Percentiles rank a stretch among this genome's conserved stretches.
Conservation (phyloP, 208 protist genomes). For the Trypanosoma theileri region DNA sequence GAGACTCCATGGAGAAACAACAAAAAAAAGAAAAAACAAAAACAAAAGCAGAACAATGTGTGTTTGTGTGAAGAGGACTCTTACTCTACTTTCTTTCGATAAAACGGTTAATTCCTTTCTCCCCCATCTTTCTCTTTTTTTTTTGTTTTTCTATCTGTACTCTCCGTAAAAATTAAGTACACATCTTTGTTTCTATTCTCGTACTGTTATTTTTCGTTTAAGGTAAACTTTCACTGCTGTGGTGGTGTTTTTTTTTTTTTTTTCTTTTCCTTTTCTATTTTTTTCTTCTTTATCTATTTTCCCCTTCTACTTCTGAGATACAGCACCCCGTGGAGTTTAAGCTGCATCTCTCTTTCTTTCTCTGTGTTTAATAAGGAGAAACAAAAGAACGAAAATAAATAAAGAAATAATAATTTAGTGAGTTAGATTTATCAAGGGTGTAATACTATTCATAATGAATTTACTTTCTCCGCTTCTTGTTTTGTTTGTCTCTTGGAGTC, state of each 20-base stretch:
- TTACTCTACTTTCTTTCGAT: background rate
- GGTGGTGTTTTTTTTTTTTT: background rate
- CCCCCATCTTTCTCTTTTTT: constrained; percentile 7
- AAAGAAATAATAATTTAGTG: background rate
- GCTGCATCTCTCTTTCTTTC: constrained; percentile 13
- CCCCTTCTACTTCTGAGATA: background rate
- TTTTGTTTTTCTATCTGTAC: background rate
- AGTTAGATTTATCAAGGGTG: background rate
- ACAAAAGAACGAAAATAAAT: background rate
- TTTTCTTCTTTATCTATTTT: constrained; percentile 1
- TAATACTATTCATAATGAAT: constrained; percentile 53
- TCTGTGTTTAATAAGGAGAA: background rate
- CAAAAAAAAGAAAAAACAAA: constrained; percentile 1
- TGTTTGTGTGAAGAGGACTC: background rate
- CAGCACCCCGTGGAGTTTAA: background rate
- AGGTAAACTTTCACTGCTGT: background rate
- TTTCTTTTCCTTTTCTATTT: background rate
- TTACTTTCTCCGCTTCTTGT: constrained; percentile 58
- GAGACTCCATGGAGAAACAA: background rate
- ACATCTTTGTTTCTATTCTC: background rate
- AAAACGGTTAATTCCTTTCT: constrained; percentile 18
- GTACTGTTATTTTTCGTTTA: background rate
- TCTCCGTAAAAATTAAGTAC: no score
- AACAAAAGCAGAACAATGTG: background rate
- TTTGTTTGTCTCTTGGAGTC: constrained; percentile 77